Base-by-base conservation (phyloP, 2,329 filamentous ascomycete species). In the Ambrosiella cleistominuta region DNA sequence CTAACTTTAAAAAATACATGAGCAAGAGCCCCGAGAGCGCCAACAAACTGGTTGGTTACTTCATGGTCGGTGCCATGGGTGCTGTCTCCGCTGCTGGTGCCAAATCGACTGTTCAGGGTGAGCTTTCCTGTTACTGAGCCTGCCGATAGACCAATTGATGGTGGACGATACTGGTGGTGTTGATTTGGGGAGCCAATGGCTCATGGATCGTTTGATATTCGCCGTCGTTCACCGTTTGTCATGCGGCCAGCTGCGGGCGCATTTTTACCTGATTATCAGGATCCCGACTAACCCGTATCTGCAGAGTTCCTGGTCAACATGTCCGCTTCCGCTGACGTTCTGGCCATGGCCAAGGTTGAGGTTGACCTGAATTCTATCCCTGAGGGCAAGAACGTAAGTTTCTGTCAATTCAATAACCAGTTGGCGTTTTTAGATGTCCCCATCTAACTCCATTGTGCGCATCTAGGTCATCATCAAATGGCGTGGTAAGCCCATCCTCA, bases 401-500 rank as follows among this genome's bases (percentile, higher is more conserved):
- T 56, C 57, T 15, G 13, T 9, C 19, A 11, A 15, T 6, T 37
- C 47, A n/a, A 51, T 12, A 7, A 9, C 15, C 39, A 37, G 47
- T 27, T 49, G 39, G 9, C 4, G 9, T 15, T 38, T 6, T 27
- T 27, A 13, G 8, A 8, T 2, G 44, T 47, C 3, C 19, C 36
- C 39, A 36, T 45, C 47, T 53, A 60, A 60, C 54, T 15, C 2
- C 17, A 38, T 12, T 19, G 17, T 42, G n/a, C 40, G 60, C 51
- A 52, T 19, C 56, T 68, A 90, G 86, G 85, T 98, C 71, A 94
- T 98, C 73, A 95, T 98, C 80, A 98, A 98, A 79, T 98, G 93
- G 93, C 87, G 93, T 79, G 93, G 93, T 72, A 98, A 98, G 86
- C 93, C 93, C 72, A 89, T 98, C 72, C 98, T 98, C 80, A 89